Base-by-base conservation (phyloP, 2,329 filamentous ascomycete species). In the Stagonosporopsis rhizophila region DNA sequence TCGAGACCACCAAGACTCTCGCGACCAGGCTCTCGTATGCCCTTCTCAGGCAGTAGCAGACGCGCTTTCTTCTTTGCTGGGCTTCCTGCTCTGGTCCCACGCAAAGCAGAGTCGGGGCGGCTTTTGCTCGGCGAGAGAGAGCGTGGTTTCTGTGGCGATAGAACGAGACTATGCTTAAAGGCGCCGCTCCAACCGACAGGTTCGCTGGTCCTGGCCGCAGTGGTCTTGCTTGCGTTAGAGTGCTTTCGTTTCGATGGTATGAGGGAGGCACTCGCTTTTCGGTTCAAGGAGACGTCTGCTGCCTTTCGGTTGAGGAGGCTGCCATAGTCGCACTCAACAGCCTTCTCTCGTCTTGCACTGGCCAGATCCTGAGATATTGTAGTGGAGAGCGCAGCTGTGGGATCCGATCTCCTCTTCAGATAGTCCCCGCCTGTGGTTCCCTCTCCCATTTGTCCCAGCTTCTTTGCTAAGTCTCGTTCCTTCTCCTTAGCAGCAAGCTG, bases 381-480 rank as follows among this genome's bases (percentile, higher is more conserved):
- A 11, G 64, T 61, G 14, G 69, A 62, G 5, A 70, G 55, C 37
- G 64, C 64, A 8, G 58, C 59, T 0, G 60, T 59, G 38, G 56
- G 62, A 14, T 65, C 61, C 1, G 55, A 62, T 35, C 72, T 75
- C 8, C 71, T 45, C 49, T 78, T 81, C 83, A 92, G 87, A 74
- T 93, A 93, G 58, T 91, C 88, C 42, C 81, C 84, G 2, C 89
- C 90, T 0, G 88, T 83, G 6, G 87, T 87, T 38, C 62, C 66
- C 44, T 79, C 83, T 9, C 89, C 89, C 56, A 87, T 79, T 46
- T 83, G 79, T 9, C 85, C 85, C 2, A 95, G 80, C 63, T 85
- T 86, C 70, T 85, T 86, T 61, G 87, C 89, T 44, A 95, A 83
- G 22, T 91, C 87, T 19, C 86, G 81, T 73, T 94, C 91, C 68